These are phyloP conservation scores for Paramecium caudatum DNA, from an alignment of 73 alveolate species.

Conservation along the genomic window DNA sequence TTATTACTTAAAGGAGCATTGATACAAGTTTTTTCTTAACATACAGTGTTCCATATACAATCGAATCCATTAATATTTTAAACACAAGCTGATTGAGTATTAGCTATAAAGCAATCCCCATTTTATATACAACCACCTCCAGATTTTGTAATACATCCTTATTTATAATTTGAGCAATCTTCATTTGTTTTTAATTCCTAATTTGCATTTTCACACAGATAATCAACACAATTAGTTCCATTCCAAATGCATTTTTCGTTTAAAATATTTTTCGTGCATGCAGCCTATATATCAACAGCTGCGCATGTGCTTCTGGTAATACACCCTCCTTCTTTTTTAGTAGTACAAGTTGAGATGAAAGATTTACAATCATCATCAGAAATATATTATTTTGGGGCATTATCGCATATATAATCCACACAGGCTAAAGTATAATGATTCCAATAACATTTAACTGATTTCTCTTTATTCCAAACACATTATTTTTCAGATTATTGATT, in stretches of 20 bases:
- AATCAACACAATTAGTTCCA: conserved; percentile 46
- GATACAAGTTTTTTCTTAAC: not conserved
- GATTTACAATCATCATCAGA: not conserved
- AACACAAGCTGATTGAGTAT: conserved; percentile 6
- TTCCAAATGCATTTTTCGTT: conserved; percentile 36
- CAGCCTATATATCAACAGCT: not conserved
- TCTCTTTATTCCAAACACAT: conserved; percentile 7
- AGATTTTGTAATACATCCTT: conserved; percentile 34
- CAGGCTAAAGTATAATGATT: not conserved
- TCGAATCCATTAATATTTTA: not conserved
- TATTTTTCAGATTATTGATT: not conserved
- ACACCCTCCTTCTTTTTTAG: conserved; percentile 8
- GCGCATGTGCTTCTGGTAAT: not conserved
- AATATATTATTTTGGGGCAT: not conserved
- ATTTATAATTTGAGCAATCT: not conserved
- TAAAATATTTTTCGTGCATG: not conserved
- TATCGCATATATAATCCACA: not conserved
- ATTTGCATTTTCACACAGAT: not conserved
- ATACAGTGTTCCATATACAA: not conserved
- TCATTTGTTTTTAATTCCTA: not conserved
- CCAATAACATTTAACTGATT: not conserved
- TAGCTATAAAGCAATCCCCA: not conserved
- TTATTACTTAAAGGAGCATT: not conserved
- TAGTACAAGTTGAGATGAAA: not conserved
- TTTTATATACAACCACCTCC: conserved; percentile 32